Evolutionary conservation across 176 grass and related monocot genomes (phyloP).

Genomic region (maize (Zea mays)): Zm-B73-REFERENCE-NAM-5.0 NC_050104.1:154586001-154586500

Average conservation of each 20-base stretch:
- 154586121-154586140: no score
- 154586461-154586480: neutral
- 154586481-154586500: neutral
- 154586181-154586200: no score
- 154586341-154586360: neutral
- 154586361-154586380: neutral
- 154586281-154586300: neutral
- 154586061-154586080: no score
- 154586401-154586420: neutral
- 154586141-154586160: no score
- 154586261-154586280: constrained; percentile 17
- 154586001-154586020: no score
- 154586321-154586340: neutral
- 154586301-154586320: neutral
- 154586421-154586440: neutral
- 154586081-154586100: no score
- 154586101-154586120: no score
- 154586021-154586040: no score
- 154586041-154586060: no score
- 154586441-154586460: neutral
- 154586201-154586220: no score
- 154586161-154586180: no score
- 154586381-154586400: constrained; percentile 17
- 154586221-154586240: no score
- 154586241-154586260: neutral